Percentiles rank a stretch among this genome's conserved stretches.
Evolutionary conservation across 1,284 basidiomycete species (phyloP).

Genomic region (Neotropicomus parvogracilis): DNA sequence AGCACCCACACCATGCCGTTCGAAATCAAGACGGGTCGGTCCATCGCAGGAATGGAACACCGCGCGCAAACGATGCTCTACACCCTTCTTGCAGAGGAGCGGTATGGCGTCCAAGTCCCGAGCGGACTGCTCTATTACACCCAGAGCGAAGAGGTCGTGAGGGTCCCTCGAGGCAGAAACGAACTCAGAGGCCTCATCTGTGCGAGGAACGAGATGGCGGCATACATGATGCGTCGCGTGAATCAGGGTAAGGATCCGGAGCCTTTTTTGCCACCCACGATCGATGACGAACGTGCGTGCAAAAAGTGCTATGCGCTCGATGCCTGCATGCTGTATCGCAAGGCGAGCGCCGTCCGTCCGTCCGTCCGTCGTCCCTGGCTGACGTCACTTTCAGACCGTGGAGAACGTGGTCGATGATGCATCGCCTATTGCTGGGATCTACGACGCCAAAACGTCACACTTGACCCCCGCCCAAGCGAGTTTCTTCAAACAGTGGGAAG

Average conservation of each 20-base stretch:
- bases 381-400: constrained; percentile 50
- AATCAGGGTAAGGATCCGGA: constrained; percentile 31
- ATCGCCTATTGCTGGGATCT: constrained; percentile 76
- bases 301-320: constrained; percentile 81
- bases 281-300: constrained; percentile 80
- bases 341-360: constrained; percentile 44
- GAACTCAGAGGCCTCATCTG: constrained; percentile 84
- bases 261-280: constrained; percentile 79
- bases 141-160: constrained; percentile 83
- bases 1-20: constrained; percentile 65
- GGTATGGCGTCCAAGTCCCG: constrained; percentile 70
- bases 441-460: constrained; percentile 77
- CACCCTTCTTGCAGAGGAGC: constrained; percentile 86
- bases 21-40: constrained; percentile 93
- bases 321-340: constrained; percentile 92
- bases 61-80: constrained; percentile 98
- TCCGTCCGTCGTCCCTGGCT: neutral
- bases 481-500: constrained; percentile 94
- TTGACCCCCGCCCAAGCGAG: constrained; percentile 63
- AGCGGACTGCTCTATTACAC: constrained; percentile 93
- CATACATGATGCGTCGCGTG: constrained; percentile 56
- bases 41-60: constrained; percentile 81
- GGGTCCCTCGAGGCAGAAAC: constrained; percentile 72
- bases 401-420: constrained; percentile 57
- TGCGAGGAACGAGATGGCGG: constrained; percentile 83